Conservation (phyloP, 352 stramenopile genomes). For the Aphanomyces stellatus region DNA sequence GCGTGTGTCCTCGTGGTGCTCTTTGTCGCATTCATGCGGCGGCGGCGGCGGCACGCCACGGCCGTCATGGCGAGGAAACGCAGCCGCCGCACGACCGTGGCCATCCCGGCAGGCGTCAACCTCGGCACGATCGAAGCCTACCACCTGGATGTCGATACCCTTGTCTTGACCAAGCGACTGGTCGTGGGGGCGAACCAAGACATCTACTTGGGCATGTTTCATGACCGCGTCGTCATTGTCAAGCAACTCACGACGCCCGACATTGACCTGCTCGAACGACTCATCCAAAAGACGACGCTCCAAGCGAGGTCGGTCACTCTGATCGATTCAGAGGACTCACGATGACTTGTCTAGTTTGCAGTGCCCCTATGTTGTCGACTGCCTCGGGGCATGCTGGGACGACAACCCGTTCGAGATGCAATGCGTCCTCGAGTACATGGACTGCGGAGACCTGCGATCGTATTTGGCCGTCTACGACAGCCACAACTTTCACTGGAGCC, state of each 20-base stretch:
- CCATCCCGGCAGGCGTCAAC: too few species aligned
- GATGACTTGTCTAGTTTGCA: not conserved
- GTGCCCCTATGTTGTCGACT: not conserved
- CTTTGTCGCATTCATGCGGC: too few species aligned
- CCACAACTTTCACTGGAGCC: not conserved
- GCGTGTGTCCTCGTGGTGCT: too few species aligned
- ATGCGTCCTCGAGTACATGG: constrained; percentile 13
- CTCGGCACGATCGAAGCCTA: not conserved
- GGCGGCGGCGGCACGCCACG: too few species aligned
- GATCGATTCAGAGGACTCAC: not conserved
- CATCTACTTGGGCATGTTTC: not conserved
- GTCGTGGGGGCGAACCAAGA: not conserved
- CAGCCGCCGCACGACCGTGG: not conserved
- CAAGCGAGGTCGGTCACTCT: not conserved
- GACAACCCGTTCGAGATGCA: not conserved
- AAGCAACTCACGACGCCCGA: not conserved
- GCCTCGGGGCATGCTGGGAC: not conserved
- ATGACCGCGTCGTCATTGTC: not conserved
- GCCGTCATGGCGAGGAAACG: too few species aligned
- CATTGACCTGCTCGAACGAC: not conserved
- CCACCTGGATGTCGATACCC: not conserved
- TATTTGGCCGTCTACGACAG: not conserved
- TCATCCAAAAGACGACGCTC: not conserved
- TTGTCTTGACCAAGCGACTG: not conserved
- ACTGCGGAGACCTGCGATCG: constrained; percentile 2